Evolutionary conservation across 345 rosid genomes (phyloP).

Genomic region (Camelina laxa): DNA sequence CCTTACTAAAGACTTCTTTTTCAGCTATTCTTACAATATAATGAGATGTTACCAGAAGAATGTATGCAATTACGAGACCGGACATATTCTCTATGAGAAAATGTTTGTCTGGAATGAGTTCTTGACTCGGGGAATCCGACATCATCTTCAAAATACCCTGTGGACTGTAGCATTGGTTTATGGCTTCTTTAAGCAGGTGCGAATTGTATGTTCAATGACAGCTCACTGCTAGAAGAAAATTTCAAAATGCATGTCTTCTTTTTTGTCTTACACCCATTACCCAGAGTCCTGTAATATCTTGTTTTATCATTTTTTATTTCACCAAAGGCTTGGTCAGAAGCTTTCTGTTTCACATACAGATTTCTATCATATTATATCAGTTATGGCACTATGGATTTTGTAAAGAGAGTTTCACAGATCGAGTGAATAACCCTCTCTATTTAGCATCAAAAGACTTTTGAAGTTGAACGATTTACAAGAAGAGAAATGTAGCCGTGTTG

Average conservation of each 20-base stretch:
- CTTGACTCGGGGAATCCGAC: conserved; percentile 81
- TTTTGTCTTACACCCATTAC: not conserved
- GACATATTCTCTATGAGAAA: conserved; percentile 71
- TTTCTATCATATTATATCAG: not conserved
- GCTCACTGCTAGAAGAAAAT: conserved; percentile 6
- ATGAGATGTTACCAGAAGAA: conserved; percentile 89
- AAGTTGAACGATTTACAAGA: conserved; percentile 18
- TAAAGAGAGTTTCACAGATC: not conserved
- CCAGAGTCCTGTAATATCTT: not conserved
- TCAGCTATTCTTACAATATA: conserved; percentile 90
- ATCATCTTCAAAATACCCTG: conserved; percentile 77
- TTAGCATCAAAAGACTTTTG: not conserved
- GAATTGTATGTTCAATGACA: conserved; percentile 35
- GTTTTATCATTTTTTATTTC: not conserved
- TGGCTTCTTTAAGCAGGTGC: conserved; percentile 96
- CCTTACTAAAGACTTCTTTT: conserved; percentile 95
- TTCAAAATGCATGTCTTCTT: not conserved
- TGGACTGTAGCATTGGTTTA: conserved; percentile 98
- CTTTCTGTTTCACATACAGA: not conserved
- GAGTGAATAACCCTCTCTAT: not conserved
- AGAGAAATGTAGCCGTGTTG: conserved; percentile 11
- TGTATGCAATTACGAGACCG: conserved; percentile 61
- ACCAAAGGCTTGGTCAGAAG: conserved; percentile 11
- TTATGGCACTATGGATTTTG: not conserved
- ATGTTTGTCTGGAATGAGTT: conserved; percentile 99